These are phyloP conservation scores for Colletotrichum sp. DNA, from an alignment of 2,329 filamentous ascomycete genomes.

Conservation along the genomic window DNA sequence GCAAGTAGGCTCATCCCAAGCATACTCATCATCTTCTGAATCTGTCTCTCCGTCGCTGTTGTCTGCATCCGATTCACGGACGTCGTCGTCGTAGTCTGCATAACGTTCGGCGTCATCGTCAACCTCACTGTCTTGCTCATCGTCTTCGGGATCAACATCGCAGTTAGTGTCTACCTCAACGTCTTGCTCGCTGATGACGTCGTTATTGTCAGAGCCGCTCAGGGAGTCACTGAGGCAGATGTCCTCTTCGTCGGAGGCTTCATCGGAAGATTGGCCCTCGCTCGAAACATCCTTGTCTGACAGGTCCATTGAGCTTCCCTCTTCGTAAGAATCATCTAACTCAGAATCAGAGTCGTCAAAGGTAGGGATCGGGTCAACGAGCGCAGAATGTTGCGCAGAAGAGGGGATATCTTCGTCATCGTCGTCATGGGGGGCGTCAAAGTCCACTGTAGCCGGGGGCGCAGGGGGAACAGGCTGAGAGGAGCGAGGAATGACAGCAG, in stretches of 20 bases:
- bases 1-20: not conserved
- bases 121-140: not conserved
- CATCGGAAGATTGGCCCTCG: not conserved
- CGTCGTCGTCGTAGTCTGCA: not conserved
- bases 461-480: not conserved
- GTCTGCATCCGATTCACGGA: not conserved
- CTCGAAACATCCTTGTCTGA: not conserved
- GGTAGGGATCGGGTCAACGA: not conserved
- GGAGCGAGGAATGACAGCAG: not conserved
- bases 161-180: slow-evolving; percentile 12
- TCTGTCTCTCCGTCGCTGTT: not conserved
- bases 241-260: slow-evolving; percentile 1
- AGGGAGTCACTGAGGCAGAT: slow-evolving; percentile 2
- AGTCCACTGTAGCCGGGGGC: not conserved
- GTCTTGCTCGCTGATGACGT: slow-evolving; percentile 31
- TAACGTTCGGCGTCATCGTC: not conserved
- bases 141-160: not conserved
- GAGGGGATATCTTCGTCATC: not conserved
- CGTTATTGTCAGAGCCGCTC: slow-evolving; percentile 30
- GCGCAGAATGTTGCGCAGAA: not conserved
- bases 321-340: not conserved
- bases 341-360: not conserved
- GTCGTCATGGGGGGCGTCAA: slow-evolving; percentile 2
- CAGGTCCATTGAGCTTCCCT: not conserved
- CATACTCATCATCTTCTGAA: not conserved